Percentiles rank a stretch among this genome's conserved stretches.
Conservation (phyloP, 2,329 filamentous ascomycete species). For the Fusarium begoniae region DNA sequence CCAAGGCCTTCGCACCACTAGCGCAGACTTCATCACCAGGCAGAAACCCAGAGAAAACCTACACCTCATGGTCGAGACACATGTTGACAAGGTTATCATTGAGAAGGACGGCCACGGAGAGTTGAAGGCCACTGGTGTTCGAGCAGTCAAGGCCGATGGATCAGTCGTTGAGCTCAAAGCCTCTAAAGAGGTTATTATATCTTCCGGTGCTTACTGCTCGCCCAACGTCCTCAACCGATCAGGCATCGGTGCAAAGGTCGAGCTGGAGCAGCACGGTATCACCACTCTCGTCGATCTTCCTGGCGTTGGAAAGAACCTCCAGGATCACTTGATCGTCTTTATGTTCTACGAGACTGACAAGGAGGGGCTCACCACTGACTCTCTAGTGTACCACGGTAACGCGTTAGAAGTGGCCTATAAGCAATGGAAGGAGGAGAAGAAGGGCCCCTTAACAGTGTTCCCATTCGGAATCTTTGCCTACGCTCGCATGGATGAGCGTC, state of each 20-base stretch:
- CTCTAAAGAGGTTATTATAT: slow-evolving; percentile 53
- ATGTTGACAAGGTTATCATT: slow-evolving; percentile 63
- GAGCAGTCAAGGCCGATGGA: slow-evolving; percentile 53
- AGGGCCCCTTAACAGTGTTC: slow-evolving; percentile 67
- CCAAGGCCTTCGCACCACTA: slow-evolving; percentile 61
- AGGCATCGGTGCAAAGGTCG: slow-evolving; percentile 58
- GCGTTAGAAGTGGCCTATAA: slow-evolving; percentile 60
- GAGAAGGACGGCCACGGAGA: slow-evolving; percentile 46
- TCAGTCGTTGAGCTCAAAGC: slow-evolving; percentile 49
- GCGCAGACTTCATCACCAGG: slow-evolving; percentile 61
- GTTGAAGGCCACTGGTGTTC: slow-evolving; percentile 56
- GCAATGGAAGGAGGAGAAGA: slow-evolving; percentile 66
- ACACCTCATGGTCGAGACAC: slow-evolving; percentile 57
- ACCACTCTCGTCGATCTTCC: slow-evolving; percentile 53
- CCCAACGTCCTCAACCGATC: slow-evolving; percentile 62
- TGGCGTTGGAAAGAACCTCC: slow-evolving; percentile 61
- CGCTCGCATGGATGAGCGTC: slow-evolving; percentile 68
- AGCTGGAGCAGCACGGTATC: slow-evolving; percentile 54
- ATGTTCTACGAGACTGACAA: slow-evolving; percentile 68
- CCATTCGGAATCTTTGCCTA: slow-evolving; percentile 71
- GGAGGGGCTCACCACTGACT: slow-evolving; percentile 63
- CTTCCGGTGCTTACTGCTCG: slow-evolving; percentile 60
- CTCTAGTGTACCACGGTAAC: slow-evolving; percentile 62
- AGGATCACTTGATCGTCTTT: slow-evolving; percentile 63
- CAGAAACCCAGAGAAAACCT: slow-evolving; percentile 54